A percentile compares a stretch with the other conserved stretches of the same genome.
These are phyloP conservation scores for Rhodotorula sp. DNA, from an alignment of 1,284 basidiomycete species.

Conservation along the genomic window DNA sequence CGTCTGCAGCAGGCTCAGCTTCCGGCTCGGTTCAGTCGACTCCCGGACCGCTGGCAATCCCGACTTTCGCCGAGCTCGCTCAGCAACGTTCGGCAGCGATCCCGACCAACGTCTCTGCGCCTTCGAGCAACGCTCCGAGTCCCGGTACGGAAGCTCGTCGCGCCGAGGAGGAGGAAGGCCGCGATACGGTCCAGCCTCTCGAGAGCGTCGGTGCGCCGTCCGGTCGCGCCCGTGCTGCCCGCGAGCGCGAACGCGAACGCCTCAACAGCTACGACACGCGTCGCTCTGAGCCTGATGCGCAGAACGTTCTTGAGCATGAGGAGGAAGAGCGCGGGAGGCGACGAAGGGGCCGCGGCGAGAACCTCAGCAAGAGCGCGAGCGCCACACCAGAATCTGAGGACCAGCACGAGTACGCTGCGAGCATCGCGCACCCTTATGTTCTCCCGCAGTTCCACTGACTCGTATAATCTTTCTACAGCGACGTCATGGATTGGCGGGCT, in stretches of 20 bases:
- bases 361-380: slow-evolving; percentile 34
- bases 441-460: background rate
- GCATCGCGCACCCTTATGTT: background rate
- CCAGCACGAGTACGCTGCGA: slow-evolving; percentile 59
- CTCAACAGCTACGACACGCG: background rate
- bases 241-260: slow-evolving; percentile 10
- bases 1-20: background rate
- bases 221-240: slow-evolving; percentile 1
- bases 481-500: slow-evolving; percentile 87
- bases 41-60: background rate
- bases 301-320: slow-evolving; percentile 3
- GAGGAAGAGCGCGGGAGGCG: slow-evolving; percentile 11
- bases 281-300: background rate
- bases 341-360: slow-evolving; percentile 48
- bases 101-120: background rate
- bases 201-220: background rate
- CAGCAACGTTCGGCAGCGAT: background rate
- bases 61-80: slow-evolving; percentile 19
- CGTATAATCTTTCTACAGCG: slow-evolving; percentile 45
- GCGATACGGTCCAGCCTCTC: slow-evolving; percentile 9
- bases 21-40: slow-evolving; percentile 1
- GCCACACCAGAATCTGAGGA: slow-evolving; percentile 45
- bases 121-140: slow-evolving; percentile 6
- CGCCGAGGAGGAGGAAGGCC: slow-evolving; percentile 7
- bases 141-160: background rate